Base-by-base conservation (phyloP, 257 asterid genomes). In the Forsythia viridissima region DNA sequence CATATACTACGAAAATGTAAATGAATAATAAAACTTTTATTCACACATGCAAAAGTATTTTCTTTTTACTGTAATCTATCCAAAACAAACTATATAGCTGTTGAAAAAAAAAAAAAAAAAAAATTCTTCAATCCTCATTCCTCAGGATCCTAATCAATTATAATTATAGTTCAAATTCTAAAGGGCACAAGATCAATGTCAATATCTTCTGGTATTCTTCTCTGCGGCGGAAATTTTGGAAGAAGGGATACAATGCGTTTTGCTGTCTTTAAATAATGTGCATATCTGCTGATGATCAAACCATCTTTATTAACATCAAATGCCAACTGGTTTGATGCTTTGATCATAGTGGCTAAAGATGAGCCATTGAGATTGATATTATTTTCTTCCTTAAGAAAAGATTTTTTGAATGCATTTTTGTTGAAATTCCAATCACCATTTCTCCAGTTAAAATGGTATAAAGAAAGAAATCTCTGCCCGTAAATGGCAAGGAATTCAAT, bases 361-460 rank as follows among this genome's bases (percentile, higher is more conserved):
- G 79, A 57, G 15, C 66, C 77, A 9, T 18, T 70, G 20, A 76
- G n/a, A 16, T 81, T 69, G 42, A 34, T 57, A 13, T 36, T 59
- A 16, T 71, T 11, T 2, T 75, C 71, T 12, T 73, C 61, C 59
- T n/a, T 77, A 11, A 34, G 43, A 30, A 80, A 6, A n/a, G 74
- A 51, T 30, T 69, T 81, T 42, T 65, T 52, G 30, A 55, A 34
- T 37, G 72, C 75, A 34, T 55, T 74, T 40, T 84, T 84, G 72
- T 84, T 84, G 84, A 91, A 88, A 36, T 79, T 89, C 97, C 97
- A 92, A 10, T 80, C 76, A 5, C 97, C 93, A 20, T 74, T 90
- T 80, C 70, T 80, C 95, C 97, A 92, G 68, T 82, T 81, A 77
- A 90, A 88, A 55, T 80, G 74, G 80, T 91, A 92, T 71, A 81